Evolutionary conservation across 2,329 filamentous ascomycete genomes (phyloP), one percentile per base, ranked within the genome.

Genomic region (Fusarium tuaranense): DNA sequence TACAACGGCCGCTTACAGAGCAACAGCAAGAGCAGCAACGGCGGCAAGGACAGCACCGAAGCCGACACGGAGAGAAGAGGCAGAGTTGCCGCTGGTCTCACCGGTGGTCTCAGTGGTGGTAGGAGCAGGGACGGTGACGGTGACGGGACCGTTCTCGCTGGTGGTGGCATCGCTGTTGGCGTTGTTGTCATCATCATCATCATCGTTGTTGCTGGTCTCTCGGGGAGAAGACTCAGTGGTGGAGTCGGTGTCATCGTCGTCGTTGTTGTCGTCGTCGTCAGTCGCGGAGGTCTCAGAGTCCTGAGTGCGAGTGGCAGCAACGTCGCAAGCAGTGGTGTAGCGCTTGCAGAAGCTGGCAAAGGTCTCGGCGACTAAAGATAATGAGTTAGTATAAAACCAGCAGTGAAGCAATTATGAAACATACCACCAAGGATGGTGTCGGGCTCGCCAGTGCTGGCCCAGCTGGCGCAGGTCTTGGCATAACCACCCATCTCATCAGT

Each of bases 271-370:
- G 22, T 64, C 32, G 22, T 64, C 32, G 5, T 65, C 62, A 20
- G 69, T 65, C 8, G 59, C n/a, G 18, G 63, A 69, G 13, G 63
- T 27, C 39, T 69, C 65, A 30, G 68, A 55, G 34, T 74, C 70
- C 39, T 61, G 34, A 55, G 71, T 69, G 46, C 61, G 62, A 7
- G 66, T 36, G 27, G 44, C 60, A 38, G 61, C 57, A 41, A 38
- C 61, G 7, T 72, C 62, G 66, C 81, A 82, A 27, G 72, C 81
- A 34, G 81, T 76, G 65, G 71, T 78, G 61, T 79, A 82, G 22
- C 73, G 74, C 4, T 81, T 68, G 69, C 81, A 82, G 69, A 80
- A 80, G 18, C 72, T 78, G 22, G 78, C 78, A 57, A 81, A 80
- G 16, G 71, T 76, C 39, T 70, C 67, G 67, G 81, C 81, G 59